These are phyloP conservation scores for Ogataea henricii DNA, from an alignment of 805 yeast genomes.

Conservation along the genomic window DNA sequence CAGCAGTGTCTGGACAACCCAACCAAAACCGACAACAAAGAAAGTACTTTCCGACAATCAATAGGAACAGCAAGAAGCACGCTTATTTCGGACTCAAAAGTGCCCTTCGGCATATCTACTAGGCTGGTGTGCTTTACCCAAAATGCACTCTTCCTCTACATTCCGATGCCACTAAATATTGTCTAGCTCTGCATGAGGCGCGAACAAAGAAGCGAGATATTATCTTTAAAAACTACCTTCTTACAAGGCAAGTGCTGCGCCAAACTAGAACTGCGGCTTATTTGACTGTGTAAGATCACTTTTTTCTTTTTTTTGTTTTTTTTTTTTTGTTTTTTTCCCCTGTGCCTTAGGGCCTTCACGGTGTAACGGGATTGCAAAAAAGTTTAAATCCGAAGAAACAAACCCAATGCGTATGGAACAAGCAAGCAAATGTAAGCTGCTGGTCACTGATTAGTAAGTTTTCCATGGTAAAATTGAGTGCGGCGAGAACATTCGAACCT, in stretches of 20 bases:
- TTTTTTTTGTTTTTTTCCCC: no score
- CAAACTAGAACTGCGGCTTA: not conserved
- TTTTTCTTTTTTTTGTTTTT: no score
- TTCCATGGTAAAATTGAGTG: not conserved
- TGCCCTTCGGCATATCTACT: not conserved
- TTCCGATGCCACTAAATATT: not conserved
- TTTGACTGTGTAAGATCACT: not conserved
- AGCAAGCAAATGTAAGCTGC: not conserved
- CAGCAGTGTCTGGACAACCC: slow-evolving; percentile 1
- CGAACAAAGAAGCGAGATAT: not conserved
- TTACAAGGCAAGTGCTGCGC: not conserved
- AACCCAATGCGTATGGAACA: not conserved
- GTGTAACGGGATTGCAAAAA: not conserved
- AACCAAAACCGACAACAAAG: not conserved
- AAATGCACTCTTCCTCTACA: not conserved
- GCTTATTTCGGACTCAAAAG: not conserved
- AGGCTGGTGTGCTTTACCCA: not conserved
- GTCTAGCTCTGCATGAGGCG: not conserved
- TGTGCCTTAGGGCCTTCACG: not conserved
- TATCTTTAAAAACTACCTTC: not conserved
- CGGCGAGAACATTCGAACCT: not conserved
- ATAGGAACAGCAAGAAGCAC: not conserved
- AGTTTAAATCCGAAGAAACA: not conserved
- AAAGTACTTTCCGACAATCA: not conserved
- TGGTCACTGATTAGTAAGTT: not conserved